Evolutionary conservation across 192 early-diverging fungal genomes (phyloP), one percentile per base, ranked within the genome.

Genomic region (Paraglomus brasilianum): DNA sequence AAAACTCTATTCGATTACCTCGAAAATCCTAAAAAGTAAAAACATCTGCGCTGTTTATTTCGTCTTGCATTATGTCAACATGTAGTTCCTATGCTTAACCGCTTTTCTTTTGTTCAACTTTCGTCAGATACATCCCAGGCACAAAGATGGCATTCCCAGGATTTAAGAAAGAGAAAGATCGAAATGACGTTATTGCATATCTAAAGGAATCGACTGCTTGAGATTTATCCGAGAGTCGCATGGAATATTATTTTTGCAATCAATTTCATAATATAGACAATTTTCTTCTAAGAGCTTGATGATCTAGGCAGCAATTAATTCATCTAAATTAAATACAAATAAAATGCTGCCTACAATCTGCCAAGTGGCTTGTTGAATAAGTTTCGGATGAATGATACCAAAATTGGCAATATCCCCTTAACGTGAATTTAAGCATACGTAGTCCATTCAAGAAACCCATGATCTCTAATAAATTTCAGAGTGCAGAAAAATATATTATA

Each of bases 81-180:
- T 48, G 10, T 21, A 50, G 21, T 45, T 4, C 22, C 8, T 11
- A 40, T 21, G 10, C 43, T n/a, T 14, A 47, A 10, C 6, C 11
- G 13, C 11, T 63, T 8, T 5, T 43, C 62, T 42, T 14, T 21
- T 19, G 11, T 56, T 21, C 11, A 1, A 17, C 19, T 14, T 46
- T 41, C 8, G 13, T 11, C 41, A 66, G 66, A 68, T 93, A 90
- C 78, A 92, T 93, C 69, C 89, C 88, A 40, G 89, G 91, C 55
- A 98, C 96, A 71, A 96, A 95, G 91, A 98, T 98, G 96, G 94
- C 95, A 64, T 98, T 98, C 80, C 92, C 92, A 67, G 92, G 92
- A 38, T 89, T 93, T 81, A 93, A 92, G 83, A 92, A 92, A 79
- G 77, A 77, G 60, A 87, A 91, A 81, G 90, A 93, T 43, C 86